Evolutionary conservation across 2,329 filamentous ascomycete species (phyloP).

Genomic region (Colletotrichum coccodes): DNA sequence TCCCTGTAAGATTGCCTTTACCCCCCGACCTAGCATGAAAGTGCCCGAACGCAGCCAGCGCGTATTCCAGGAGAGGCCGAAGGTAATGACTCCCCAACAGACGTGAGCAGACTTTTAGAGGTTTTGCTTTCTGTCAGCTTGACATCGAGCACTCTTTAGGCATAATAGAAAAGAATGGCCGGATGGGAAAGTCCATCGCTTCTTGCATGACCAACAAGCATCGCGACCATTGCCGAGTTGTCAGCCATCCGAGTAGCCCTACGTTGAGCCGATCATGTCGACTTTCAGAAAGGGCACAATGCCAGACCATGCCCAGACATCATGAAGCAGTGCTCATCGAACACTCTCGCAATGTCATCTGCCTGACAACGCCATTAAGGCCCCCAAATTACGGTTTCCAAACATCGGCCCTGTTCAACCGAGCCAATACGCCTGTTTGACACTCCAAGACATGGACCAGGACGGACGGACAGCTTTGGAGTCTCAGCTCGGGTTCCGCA

Average conservation of each 20-base stretch:
- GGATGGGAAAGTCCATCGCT: background rate
- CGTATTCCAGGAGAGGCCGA: background rate
- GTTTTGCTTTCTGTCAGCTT: background rate
- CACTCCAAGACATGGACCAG: background rate
- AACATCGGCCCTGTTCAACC: too few relatives aligned
- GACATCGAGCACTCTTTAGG: background rate
- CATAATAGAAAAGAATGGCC: background rate
- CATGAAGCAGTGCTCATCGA: background rate
- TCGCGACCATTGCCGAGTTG: background rate
- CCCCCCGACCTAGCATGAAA: background rate
- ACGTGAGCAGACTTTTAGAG: background rate
- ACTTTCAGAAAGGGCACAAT: background rate
- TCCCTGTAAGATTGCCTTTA: background rate
- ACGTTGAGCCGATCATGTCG: background rate
- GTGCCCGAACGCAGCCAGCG: background rate
- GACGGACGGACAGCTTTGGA: background rate
- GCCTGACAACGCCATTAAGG: too few relatives aligned
- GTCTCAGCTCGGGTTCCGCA: slow-evolving; percentile 14
- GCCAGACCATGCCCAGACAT: background rate
- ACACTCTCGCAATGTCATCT: background rate
- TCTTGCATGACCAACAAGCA: background rate
- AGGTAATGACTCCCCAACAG: background rate
- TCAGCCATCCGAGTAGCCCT: background rate
- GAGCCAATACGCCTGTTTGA: background rate
- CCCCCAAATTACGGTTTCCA: background rate